Conservation (phyloP, 2,329 filamentous ascomycete species). For the Clonostachys sp. region DNA sequence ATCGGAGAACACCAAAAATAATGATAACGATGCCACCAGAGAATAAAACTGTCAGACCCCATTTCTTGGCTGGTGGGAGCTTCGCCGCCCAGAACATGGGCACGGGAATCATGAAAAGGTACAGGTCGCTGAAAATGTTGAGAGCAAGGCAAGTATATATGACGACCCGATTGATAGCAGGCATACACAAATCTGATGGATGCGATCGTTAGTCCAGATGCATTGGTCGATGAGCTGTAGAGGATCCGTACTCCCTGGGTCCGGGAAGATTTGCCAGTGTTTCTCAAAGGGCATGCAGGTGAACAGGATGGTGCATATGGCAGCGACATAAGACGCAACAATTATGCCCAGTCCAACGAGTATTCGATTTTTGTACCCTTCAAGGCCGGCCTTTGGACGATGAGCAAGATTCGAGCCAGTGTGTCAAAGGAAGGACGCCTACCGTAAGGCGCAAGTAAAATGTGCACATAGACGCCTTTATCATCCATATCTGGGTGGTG, state of each 20-base stretch:
- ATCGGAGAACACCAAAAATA: slow-evolving; percentile 47
- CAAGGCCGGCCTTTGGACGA: too few relatives aligned
- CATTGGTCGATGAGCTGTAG: neutral
- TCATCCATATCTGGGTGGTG: slow-evolving; percentile 21
- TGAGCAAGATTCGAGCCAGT: too few relatives aligned
- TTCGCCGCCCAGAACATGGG: slow-evolving; percentile 45
- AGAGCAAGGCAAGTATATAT: slow-evolving; percentile 21
- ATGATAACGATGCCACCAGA: slow-evolving; percentile 50
- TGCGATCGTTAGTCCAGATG: neutral
- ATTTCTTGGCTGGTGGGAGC: slow-evolving; percentile 39
- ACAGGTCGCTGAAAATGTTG: slow-evolving; percentile 25
- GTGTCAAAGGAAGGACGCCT: neutral
- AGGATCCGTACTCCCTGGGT: slow-evolving; percentile 20
- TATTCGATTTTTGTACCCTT: slow-evolving; percentile 3
- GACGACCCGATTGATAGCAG: slow-evolving; percentile 21
- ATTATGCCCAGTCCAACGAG: slow-evolving; percentile 19
- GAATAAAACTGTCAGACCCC: slow-evolving; percentile 45
- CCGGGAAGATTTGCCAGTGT: slow-evolving; percentile 28
- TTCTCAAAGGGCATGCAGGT: slow-evolving; percentile 19
- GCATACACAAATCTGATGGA: slow-evolving; percentile 19
- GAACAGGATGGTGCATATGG: slow-evolving; percentile 18
- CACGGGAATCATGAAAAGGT: slow-evolving; percentile 25
- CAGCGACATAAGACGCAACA: slow-evolving; percentile 15
- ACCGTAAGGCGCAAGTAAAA: slow-evolving; percentile 1
- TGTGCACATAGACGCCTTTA: slow-evolving; percentile 16